These are phyloP conservation scores for Vachellia pachyceras DNA, from an alignment of 306 rosid genomes.

Conservation along the genomic window DNA sequence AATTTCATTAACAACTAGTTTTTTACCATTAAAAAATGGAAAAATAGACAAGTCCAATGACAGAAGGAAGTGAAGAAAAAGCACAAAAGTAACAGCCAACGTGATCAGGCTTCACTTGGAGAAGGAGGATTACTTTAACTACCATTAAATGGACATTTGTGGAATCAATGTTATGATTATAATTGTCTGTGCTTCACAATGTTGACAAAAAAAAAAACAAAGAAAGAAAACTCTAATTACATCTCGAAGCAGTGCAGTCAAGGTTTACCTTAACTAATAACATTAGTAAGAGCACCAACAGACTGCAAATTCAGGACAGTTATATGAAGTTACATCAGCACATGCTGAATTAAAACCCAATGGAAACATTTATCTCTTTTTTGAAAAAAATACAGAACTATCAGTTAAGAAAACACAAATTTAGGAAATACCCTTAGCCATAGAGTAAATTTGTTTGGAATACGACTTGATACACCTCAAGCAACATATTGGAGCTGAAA, in stretches of 20 bases:
- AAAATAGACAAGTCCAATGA: constrained; percentile 1
- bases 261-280: neutral
- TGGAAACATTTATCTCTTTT: neutral
- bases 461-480: neutral
- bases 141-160: neutral
- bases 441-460: neutral
- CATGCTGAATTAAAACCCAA: neutral
- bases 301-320: neutral
- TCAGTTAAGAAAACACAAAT: neutral
- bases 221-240: neutral
- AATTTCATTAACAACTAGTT: constrained; percentile 34
- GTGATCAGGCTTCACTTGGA: neutral
- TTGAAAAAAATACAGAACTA: neutral
- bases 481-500: constrained; percentile 29
- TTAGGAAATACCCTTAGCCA: neutral
- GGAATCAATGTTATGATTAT: neutral
- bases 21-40: neutral
- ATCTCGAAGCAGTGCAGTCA: neutral
- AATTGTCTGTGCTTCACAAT: neutral
- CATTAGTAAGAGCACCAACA: neutral
- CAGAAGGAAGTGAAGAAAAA: constrained; percentile 20
- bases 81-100: neutral
- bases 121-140: neutral
- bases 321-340: neutral
- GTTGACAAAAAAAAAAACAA: neutral